Evolutionary conservation across 2,329 filamentous ascomycete species (phyloP).

Genomic region (Didymella keratinophila): DNA sequence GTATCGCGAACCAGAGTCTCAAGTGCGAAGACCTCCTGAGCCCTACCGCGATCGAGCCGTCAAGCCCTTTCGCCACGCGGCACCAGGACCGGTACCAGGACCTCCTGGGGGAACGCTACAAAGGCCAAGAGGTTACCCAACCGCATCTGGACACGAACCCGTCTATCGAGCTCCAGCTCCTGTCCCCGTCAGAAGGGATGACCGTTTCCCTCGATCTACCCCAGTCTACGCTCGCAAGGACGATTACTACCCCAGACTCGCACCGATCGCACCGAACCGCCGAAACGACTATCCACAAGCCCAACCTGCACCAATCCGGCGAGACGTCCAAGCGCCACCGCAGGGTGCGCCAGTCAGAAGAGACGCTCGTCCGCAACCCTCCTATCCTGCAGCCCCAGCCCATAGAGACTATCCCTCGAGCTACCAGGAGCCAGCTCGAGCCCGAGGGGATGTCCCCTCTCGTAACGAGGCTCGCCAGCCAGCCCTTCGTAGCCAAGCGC

Average conservation of each 20-base stretch:
- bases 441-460: no score
- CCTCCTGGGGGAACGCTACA: slow-evolving; percentile 24
- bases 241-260: slow-evolving; percentile 30
- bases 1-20: not conserved
- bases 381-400: no score
- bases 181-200: not conserved
- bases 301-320: slow-evolving; percentile 6
- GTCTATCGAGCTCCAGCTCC: slow-evolving; percentile 1
- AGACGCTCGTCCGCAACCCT: no score
- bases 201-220: slow-evolving; percentile 3
- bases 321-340: not conserved
- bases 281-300: slow-evolving; percentile 17
- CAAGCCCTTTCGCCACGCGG: no score
- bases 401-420: no score
- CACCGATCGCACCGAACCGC: slow-evolving; percentile 18
- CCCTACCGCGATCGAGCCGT: no score
- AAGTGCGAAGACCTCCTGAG: not conserved
- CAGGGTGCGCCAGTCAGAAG: no score
- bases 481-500: no score
- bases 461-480: no score
- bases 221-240: slow-evolving; percentile 28
- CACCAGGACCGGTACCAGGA: no score
- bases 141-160: slow-evolving; percentile 19
- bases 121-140: slow-evolving; percentile 33
- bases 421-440: no score